Evolutionary conservation across 1,284 basidiomycete species (phyloP).

Genomic region (Ceraceosorus bombacis): DNA sequence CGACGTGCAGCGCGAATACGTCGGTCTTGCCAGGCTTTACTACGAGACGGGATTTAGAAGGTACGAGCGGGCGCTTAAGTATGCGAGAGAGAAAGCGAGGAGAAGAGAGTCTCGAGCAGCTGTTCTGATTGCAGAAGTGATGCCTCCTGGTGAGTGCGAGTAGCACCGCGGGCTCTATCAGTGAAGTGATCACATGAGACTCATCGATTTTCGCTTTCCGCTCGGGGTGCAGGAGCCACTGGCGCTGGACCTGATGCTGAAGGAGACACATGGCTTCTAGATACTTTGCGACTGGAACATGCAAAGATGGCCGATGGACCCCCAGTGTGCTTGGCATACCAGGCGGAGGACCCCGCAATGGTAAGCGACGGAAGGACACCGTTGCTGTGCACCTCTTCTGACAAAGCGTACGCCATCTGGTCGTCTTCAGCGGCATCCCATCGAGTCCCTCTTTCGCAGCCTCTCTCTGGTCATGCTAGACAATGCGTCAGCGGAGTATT

Average conservation of each 20-base stretch:
- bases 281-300: constrained; percentile 23
- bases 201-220: constrained; percentile 3
- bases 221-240: constrained; percentile 5
- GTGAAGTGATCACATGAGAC: not conserved
- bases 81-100: constrained; percentile 6
- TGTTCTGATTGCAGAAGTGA: too few relatives aligned
- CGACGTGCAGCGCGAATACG: constrained; percentile 83
- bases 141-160: too few relatives aligned
- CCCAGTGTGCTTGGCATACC: constrained; percentile 35
- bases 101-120: not conserved
- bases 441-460: constrained; percentile 42
- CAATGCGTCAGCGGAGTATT: constrained; percentile 39
- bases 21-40: constrained; percentile 74
- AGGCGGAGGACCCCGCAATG: constrained; percentile 29
- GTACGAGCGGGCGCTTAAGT: constrained; percentile 61
- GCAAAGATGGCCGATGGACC: constrained; percentile 20
- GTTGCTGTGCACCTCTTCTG: not conserved
- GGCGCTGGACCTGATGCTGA: constrained; percentile 8
- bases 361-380: too few relatives aligned
- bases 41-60: constrained; percentile 92
- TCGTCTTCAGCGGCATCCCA: constrained; percentile 7
- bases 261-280: constrained; percentile 24
- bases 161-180: not conserved
- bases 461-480: constrained; percentile 38
- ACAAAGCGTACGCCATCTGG: constrained; percentile 21